A percentile compares a stretch with the other conserved stretches of the same genome.
Evolutionary conservation across 768 basidiomycete genomes (phyloP).

Genomic region (Trametes cinnabarina): DNA sequence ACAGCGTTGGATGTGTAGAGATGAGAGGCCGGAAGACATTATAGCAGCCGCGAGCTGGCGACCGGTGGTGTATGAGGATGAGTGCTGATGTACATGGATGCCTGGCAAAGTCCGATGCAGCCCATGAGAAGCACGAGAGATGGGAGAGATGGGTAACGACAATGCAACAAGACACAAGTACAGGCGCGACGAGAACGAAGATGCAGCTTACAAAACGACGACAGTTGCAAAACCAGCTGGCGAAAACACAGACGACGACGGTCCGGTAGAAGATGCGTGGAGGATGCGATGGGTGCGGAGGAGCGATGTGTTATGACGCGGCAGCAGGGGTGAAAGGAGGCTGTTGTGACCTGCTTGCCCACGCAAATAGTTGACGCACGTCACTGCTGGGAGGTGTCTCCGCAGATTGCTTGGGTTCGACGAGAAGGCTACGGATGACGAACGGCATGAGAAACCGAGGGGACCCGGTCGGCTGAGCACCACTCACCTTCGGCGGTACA

Average conservation of each 20-base stretch:
- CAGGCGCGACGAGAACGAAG: background rate
- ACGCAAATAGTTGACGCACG: constrained; percentile 76
- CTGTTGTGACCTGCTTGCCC: constrained; percentile 66
- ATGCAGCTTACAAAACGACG: constrained; percentile 16
- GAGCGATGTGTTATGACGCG: constrained; percentile 26
- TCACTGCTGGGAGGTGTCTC: constrained; percentile 63
- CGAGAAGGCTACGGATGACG: constrained; percentile 44
- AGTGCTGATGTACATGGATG: background rate
- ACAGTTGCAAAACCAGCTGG: background rate
- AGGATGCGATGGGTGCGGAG: background rate
- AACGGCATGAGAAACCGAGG: background rate
- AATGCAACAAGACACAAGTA: constrained; percentile 6
- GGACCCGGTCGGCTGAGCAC: background rate
- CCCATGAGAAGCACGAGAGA: background rate
- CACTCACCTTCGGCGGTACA: constrained; percentile 79
- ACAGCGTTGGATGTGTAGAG: background rate
- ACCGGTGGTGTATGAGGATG: background rate
- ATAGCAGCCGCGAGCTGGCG: too few relatives aligned
- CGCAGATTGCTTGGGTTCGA: constrained; percentile 80
- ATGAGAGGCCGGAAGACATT: background rate
- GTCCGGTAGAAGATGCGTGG: background rate
- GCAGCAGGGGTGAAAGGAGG: constrained; percentile 38
- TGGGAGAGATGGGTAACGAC: background rate
- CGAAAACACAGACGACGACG: background rate
- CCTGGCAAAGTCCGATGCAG: background rate